Conservation (phyloP, 2,329 filamentous ascomycete genomes). For the Penicillium sp. region DNA sequence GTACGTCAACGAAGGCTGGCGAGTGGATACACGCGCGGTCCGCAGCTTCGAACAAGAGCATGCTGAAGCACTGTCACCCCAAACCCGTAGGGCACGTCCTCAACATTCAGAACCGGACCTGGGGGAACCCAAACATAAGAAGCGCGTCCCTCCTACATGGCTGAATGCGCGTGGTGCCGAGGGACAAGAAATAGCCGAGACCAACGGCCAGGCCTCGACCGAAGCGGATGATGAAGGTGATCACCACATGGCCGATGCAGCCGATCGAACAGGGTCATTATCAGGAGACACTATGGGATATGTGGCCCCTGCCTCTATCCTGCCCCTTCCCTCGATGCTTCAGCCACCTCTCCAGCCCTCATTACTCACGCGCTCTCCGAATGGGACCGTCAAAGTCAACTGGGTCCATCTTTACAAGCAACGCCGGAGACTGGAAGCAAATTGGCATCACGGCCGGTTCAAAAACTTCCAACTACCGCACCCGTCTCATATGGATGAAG, state of each 20-base stretch:
- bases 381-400: conserved; percentile 62
- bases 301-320: conserved; percentile 7
- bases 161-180: conserved; percentile 38
- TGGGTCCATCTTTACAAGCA: conserved; percentile 94
- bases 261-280: conserved; percentile 19
- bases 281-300: conserved; percentile 16
- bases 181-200: neutral
- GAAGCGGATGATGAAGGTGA: conserved; percentile 40
- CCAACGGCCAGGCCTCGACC: conserved; percentile 2
- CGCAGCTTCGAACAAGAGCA: conserved; percentile 61
- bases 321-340: conserved; percentile 11
- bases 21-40: conserved; percentile 65
- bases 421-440: conserved; percentile 77
- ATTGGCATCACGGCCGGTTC: conserved; percentile 83
- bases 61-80: conserved; percentile 35
- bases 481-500: conserved; percentile 73
- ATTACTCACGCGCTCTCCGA: conserved; percentile 32
- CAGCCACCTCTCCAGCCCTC: conserved; percentile 30
- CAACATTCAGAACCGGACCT: conserved; percentile 48
- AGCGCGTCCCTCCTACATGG: conserved; percentile 49
- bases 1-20: conserved; percentile 85
- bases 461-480: conserved; percentile 89
- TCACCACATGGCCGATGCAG: conserved; percentile 45
- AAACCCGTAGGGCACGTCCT: conserved; percentile 48
- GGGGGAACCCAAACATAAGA: conserved; percentile 54